Percentiles rank a stretch among this genome's conserved stretches.
phyloP scores from a whole-genome alignment of 2,329 filamentous ascomycete genomes.

The Macrophomina pseudophaseolina region DNA sequence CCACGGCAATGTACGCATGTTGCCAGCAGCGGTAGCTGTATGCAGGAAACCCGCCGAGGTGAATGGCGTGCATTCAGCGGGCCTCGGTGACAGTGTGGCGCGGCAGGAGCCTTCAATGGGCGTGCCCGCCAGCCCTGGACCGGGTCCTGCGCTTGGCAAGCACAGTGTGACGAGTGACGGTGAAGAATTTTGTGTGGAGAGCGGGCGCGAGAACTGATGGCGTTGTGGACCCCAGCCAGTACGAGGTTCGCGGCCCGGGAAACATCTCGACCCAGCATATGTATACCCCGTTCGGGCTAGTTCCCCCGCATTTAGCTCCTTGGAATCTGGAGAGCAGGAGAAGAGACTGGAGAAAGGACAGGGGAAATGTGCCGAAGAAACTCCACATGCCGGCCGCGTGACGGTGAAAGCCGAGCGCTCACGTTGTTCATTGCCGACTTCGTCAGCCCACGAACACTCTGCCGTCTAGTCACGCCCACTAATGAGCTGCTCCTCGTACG shows the following conservation, averaged over 20 bases:
- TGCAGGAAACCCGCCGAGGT: background rate
- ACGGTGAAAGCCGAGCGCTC: constrained; percentile 17
- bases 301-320: constrained; percentile 14
- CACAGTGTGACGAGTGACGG: constrained; percentile 19
- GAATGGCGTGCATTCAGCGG: constrained; percentile 17
- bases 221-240: constrained; percentile 6
- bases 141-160: background rate
- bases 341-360: background rate
- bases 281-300: constrained; percentile 3
- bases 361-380: constrained; percentile 3
- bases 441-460: constrained; percentile 10
- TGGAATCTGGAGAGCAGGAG: constrained; percentile 20
- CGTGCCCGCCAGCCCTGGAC: constrained; percentile 6
- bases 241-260: constrained; percentile 1
- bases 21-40: background rate
- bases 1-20: background rate
- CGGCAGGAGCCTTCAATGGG: background rate
- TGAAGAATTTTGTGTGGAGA: constrained; percentile 7
- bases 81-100: constrained; percentile 1
- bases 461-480: background rate
- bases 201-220: constrained; percentile 1
- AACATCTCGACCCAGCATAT: background rate
- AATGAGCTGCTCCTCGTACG: too few species aligned
- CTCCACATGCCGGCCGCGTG: background rate
- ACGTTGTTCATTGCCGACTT: constrained; percentile 12